Evolutionary conservation across 2,329 filamentous ascomycete genomes (phyloP).

Genomic region (Phialophora tarda): DNA sequence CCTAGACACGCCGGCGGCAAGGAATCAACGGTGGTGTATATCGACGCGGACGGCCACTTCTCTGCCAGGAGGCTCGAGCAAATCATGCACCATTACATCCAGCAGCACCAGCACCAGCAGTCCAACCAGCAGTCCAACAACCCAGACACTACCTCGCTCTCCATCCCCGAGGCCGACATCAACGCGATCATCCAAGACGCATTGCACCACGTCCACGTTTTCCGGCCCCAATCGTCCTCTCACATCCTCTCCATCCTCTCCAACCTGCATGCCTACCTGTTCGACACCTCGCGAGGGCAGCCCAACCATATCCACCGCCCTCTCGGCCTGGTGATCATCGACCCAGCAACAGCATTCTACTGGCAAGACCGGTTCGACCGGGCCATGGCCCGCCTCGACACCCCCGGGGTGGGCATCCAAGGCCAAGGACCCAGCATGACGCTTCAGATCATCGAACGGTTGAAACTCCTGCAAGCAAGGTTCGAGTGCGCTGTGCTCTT

Average conservation of each 20-base stretch:
- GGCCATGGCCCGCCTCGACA: conserved; percentile 50
- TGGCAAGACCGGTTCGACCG: conserved; percentile 58
- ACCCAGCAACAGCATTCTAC: conserved; percentile 62
- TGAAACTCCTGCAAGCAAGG: conserved; percentile 46
- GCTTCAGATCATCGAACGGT: conserved; percentile 29
- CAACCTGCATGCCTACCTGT: conserved; percentile 57
- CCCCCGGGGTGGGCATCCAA: conserved; percentile 41
- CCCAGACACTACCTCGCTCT: not conserved
- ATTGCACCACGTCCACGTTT: conserved; percentile 64
- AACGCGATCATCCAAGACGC: conserved; percentile 31
- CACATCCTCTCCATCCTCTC: conserved; percentile 58
- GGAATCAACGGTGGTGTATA: conserved; percentile 57
- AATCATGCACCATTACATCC: conserved; percentile 43
- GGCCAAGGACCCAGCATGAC: conserved; percentile 7
- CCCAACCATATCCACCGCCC: conserved; percentile 50
- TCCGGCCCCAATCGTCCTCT: conserved; percentile 59
- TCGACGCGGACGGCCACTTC: conserved; percentile 64
- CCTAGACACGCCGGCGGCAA: conserved; percentile 53
- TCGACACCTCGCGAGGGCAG: conserved; percentile 44
- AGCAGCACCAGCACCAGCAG: not conserved
- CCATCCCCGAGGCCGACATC: not conserved
- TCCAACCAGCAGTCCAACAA: not conserved
- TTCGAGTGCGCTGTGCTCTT: conserved; percentile 51
- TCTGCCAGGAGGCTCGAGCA: conserved; percentile 54
- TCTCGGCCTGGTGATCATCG: conserved; percentile 60